A percentile compares a stretch with the other conserved stretches of the same genome.
These are phyloP conservation scores for Malus fusca DNA, from an alignment of 306 rosid genomes.

Conservation along the genomic window DNA sequence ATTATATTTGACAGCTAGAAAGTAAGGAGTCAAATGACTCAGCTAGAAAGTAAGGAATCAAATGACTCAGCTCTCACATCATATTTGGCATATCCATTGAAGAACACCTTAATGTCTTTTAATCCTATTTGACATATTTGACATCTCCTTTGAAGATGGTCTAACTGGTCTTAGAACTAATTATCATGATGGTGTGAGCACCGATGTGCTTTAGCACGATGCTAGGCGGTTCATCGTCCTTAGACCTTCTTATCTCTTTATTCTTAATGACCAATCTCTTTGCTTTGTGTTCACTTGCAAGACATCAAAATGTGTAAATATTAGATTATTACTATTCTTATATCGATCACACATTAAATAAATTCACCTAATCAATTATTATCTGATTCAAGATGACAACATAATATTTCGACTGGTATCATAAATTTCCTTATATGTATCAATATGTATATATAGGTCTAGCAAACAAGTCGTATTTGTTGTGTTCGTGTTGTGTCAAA, in stretches of 20 bases:
- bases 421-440: too few relatives aligned
- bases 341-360: neutral
- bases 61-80: too few relatives aligned
- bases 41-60: too few relatives aligned
- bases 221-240: neutral
- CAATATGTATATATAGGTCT: too few relatives aligned
- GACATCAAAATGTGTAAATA: neutral
- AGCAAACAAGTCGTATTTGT: too few relatives aligned
- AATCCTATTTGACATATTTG: too few relatives aligned
- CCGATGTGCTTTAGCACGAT: neutral
- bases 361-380: neutral
- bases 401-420: too few relatives aligned
- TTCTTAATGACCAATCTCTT: neutral
- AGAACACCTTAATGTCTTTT: too few relatives aligned
- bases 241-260: neutral
- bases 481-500: too few relatives aligned
- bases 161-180: neutral
- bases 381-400: neutral
- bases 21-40: too few relatives aligned
- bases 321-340: neutral
- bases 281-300: neutral
- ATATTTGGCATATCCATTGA: too few relatives aligned
- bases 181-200: neutral
- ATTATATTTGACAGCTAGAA: too few relatives aligned
- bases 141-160: rapidly evolving